Base-by-base conservation (phyloP, 768 basidiomycete genomes). In the Gyrodon lividus region DNA sequence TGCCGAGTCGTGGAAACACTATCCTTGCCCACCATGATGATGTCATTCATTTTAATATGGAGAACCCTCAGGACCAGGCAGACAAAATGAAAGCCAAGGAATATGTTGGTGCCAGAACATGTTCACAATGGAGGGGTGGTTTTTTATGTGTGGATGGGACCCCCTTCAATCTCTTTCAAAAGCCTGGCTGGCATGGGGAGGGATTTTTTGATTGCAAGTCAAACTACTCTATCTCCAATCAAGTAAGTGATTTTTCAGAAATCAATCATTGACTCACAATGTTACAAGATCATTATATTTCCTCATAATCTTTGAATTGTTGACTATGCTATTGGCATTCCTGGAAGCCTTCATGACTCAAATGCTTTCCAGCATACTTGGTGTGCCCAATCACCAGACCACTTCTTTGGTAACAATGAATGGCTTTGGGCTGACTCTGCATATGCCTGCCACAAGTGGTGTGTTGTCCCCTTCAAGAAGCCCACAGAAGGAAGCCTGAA, bases 401-500 rank as follows among this genome's bases (percentile, higher is more conserved):
- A 34, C 1, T 55, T 55, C 20, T 55, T 55, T 26, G 19, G 22
- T 40, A 8, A 17, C 5, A 46, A 44, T 43, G 54, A 58, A n/a
- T 58, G 57, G 57, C 30, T 58, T n/a, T 58, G 47, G 47, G 52
- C 45, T 20, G 48, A 57, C 20, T 54, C 28, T 6, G 49, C 48
- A 16, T 57, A 57, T 43, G 16, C 31, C 3, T 33, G 31, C 22
- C 28, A 46, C 22, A 43, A 46, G 14, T 65, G 63, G 63, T 61
- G 61, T 52, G 51, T 66, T 8, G 16, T 47, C 13, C 63, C 64
- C 41, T 66, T 56, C 58, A 66, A 66, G 39, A 54, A 53, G 48
- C 63, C 58, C 24, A 22, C 30, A 19, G 33, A 43, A 13, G 57
- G 57, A 9, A 50, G 55, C 3, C 42, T 65, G 16, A 38, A 41